Base-by-base conservation (phyloP, 2,329 filamentous ascomycete genomes). In the Pseudogymnoascus destructans region DNA sequence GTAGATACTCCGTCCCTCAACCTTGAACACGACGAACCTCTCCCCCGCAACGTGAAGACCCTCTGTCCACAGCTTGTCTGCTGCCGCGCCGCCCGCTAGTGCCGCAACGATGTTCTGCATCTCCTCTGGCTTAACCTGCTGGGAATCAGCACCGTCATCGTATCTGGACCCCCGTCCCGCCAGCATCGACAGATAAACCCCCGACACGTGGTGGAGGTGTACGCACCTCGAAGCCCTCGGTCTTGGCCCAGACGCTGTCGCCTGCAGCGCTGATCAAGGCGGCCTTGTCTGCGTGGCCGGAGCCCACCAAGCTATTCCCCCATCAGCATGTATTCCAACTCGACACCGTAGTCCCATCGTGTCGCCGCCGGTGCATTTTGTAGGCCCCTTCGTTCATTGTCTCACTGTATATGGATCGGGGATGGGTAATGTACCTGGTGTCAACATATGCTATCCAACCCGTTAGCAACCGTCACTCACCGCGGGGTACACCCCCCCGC, bases 191-290 rank as follows among this genome's bases (percentile, higher is more conserved):
- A 25, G 15, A 46, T 46, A n/a, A 6, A 23, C 15, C 11, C 40
- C 21, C 11, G 5, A 8, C 21, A n/a, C 19, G 5, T 23, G 19
- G 40, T 25, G 11, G 40, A n/a, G 25, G 40, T 3, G 17, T 52
- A 66, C 68, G 59, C 67, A 70, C 68, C 8, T 63, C 61, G 76
- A 95, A 95, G 65, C 78, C 80, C 58, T 79, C 19, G 25, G 83
- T 84, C 40, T 77, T 71, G 61, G 89, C 89, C 89, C 89, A 95
- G 66, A 82, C 79, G 70, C 85, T 89, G 74, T 87, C 87, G 67
- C 89, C 88, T 66, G 86, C 86, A 64, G 74, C 75, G 73, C 86
- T 90, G 77, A 93, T 83, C 72, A 95, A 90, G 70, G 87, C 87
- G 67, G 80, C 90, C 76, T 89, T 85, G 76, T 93, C 86, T 69